Evolutionary conservation across 257 asterid genomes (phyloP).

Genomic region (Voacanga thouarsii): DNA sequence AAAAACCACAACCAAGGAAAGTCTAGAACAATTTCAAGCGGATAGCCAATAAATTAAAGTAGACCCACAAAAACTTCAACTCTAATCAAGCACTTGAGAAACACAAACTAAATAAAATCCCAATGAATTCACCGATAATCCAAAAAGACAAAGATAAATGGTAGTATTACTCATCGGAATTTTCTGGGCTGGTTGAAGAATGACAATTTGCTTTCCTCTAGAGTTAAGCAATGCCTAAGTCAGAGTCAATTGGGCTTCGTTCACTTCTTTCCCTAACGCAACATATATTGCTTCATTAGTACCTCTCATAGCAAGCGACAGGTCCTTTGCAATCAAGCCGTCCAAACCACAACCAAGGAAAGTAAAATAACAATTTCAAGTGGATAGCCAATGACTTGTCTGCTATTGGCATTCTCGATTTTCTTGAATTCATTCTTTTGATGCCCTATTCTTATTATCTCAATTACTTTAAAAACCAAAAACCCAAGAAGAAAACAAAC

Average conservation of each 20-base stretch:
- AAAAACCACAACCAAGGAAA: background rate
- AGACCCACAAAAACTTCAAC: background rate
- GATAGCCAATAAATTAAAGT: background rate
- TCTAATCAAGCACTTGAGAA: slow-evolving; percentile 10
- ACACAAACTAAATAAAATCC: no score
- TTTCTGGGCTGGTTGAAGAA: no score
- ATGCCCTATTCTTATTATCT: no score
- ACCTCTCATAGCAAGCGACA: slow-evolving; percentile 21
- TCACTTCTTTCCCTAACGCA: slow-evolving; percentile 70
- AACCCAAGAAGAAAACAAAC: no score
- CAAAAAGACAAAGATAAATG: background rate
- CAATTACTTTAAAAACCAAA: no score
- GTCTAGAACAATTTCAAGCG: background rate
- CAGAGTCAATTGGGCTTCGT: slow-evolving; percentile 52
- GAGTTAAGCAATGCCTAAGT: slow-evolving; percentile 68
- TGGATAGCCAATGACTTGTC: no score
- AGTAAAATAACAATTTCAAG: no score
- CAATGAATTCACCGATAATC: background rate
- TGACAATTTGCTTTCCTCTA: slow-evolving; percentile 53
- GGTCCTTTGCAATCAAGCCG: no score
- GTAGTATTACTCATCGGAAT: no score
- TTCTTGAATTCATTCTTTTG: no score
- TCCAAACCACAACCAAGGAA: no score
- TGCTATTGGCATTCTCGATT: no score
- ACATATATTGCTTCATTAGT: slow-evolving; percentile 52